phyloP scores from a whole-genome alignment of 208 protist genomes.

The Acanthamoeba healyi region DNA sequence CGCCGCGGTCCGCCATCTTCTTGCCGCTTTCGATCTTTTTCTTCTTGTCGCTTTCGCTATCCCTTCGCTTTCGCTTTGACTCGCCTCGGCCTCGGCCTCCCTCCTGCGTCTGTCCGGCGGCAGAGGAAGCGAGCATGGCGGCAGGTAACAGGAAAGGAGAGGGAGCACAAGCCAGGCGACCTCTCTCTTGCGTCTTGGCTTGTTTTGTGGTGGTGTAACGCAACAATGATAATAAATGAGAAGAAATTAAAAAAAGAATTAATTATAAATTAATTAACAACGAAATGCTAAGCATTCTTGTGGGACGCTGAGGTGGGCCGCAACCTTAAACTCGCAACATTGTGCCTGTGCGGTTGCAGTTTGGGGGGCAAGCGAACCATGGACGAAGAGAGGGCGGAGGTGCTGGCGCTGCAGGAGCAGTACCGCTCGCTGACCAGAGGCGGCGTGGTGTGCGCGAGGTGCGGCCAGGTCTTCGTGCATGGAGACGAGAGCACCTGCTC shows the following conservation, averaged over 20 bases:
- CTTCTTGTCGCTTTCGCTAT: not conserved
- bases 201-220: no score
- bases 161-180: no score
- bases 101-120: not conserved
- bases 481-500: not conserved
- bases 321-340: no score
- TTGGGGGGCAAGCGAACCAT: no score
- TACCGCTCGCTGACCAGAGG: not conserved
- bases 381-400: not conserved
- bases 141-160: no score
- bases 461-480: not conserved
- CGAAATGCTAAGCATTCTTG: no score
- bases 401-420: not conserved
- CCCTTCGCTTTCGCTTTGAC: not conserved
- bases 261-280: no score
- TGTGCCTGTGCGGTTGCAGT: no score
- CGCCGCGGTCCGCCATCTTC: not conserved
- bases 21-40: not conserved
- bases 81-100: not conserved
- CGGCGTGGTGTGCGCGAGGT: not conserved
- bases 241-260: no score
- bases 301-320: no score
- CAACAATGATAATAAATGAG: no score
- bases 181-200: no score
- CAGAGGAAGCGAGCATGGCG: not conserved